phyloP scores from a whole-genome alignment of 805 yeast species.

The Tetrapisispora nanseiensis region DNA sequence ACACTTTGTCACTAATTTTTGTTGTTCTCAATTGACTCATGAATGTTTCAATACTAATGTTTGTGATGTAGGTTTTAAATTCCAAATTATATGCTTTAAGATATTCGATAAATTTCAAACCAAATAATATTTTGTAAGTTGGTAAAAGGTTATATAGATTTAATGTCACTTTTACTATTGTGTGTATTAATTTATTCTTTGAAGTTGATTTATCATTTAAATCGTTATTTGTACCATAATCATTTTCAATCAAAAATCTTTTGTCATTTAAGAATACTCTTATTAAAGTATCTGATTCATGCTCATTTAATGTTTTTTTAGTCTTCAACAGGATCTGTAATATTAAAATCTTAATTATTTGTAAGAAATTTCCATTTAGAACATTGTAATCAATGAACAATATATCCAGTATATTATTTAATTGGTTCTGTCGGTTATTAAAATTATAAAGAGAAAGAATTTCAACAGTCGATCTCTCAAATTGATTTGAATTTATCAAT shows the following conservation, averaged over 20 bases:
- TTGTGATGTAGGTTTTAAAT: slow-evolving; percentile 18
- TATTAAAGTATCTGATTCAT: slow-evolving; percentile 5
- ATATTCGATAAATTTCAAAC: slow-evolving; percentile 26
- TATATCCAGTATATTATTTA: slow-evolving; percentile 12
- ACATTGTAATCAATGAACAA: slow-evolving; percentile 19
- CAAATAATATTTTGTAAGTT: slow-evolving; percentile 17
- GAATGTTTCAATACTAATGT: slow-evolving; percentile 12
- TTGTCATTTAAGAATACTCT: slow-evolving; percentile 18
- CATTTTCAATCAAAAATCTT: slow-evolving; percentile 8
- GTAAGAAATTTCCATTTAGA: slow-evolving; percentile 16
- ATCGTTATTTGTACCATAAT: background rate
- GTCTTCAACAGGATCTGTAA: slow-evolving; percentile 22
- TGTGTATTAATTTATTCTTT: slow-evolving; percentile 10
- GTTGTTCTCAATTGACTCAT: slow-evolving; percentile 9
- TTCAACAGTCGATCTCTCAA: slow-evolving; percentile 10
- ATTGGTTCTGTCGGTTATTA: slow-evolving; percentile 10
- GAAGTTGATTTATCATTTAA: background rate
- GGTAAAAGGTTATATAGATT: slow-evolving; percentile 18
- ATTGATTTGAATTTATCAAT: slow-evolving; percentile 8
- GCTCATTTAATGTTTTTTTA: slow-evolving; percentile 3
- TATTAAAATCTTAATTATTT: slow-evolving; percentile 21
- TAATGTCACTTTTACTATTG: slow-evolving; percentile 19
- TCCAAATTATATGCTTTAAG: slow-evolving; percentile 16
- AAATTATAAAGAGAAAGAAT: slow-evolving; percentile 18
- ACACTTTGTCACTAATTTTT: background rate